Evolutionary conservation across 2,329 filamentous ascomycete genomes (phyloP).

Genomic region (Aschersonia sp.): DNA sequence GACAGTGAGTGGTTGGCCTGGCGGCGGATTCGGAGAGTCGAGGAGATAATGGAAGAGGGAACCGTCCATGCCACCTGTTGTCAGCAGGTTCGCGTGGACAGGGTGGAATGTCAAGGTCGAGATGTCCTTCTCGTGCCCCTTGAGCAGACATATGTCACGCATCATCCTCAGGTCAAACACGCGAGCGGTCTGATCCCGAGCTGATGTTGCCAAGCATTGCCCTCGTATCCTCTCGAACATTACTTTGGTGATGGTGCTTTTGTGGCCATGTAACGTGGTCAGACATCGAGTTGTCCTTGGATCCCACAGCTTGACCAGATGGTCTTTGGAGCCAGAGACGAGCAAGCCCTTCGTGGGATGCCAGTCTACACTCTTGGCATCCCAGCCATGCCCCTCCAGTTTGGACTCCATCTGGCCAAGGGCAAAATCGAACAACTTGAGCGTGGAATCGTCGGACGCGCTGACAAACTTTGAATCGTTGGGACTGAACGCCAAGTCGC

Average conservation of each 20-base stretch:
- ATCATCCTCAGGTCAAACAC: slow-evolving; percentile 97
- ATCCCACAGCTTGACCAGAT: slow-evolving; percentile 96
- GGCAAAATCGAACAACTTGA: slow-evolving; percentile 96
- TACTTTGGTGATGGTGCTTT: slow-evolving; percentile 91
- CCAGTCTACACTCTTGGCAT: slow-evolving; percentile 95
- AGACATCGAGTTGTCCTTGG: slow-evolving; percentile 81
- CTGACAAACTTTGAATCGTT: slow-evolving; percentile 95
- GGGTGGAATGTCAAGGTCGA: slow-evolving; percentile 90
- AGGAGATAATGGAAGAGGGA: slow-evolving; percentile 89
- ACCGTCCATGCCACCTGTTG: slow-evolving; percentile 81
- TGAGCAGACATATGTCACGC: slow-evolving; percentile 87
- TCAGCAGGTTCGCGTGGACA: slow-evolving; percentile 75
- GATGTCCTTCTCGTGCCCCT: slow-evolving; percentile 93
- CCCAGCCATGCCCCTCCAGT: slow-evolving; percentile 91
- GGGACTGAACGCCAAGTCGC: slow-evolving; percentile 85
- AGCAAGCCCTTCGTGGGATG: slow-evolving; percentile 89
- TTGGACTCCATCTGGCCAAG: slow-evolving; percentile 70
- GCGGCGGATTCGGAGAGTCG: slow-evolving; percentile 79
- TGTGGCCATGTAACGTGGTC: slow-evolving; percentile 90
- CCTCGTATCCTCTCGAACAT: slow-evolving; percentile 78
- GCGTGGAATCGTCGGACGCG: slow-evolving; percentile 79
- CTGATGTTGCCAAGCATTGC: slow-evolving; percentile 78
- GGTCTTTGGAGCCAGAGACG: slow-evolving; percentile 94
- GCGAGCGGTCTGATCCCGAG: slow-evolving; percentile 81
- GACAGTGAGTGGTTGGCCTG: slow-evolving; percentile 54